phyloP scores from a whole-genome alignment of 495 filamentous ascomycete species.

The Tuber magnatum region DNA sequence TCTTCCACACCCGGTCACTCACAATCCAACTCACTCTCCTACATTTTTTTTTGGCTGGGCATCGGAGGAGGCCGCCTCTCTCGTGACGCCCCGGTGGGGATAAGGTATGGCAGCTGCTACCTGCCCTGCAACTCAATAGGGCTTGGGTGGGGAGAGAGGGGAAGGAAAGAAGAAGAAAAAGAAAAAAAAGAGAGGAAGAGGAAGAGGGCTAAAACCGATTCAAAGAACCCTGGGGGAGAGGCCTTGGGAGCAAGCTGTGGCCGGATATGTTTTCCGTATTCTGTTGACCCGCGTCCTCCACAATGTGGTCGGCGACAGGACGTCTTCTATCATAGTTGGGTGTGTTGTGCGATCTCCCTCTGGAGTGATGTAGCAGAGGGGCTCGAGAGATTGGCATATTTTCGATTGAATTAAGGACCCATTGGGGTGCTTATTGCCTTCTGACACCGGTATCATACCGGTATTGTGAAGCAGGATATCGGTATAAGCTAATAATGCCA shows the following conservation, averaged over 20 bases:
- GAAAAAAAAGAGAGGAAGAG: background rate
- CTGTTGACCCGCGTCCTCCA: conserved; percentile 27
- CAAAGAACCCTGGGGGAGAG: background rate
- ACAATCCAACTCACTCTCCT: conserved; percentile 4
- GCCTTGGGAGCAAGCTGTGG: conserved; percentile 10
- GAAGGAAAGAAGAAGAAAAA: background rate
- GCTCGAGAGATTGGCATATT: conserved; percentile 28
- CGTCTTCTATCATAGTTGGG: conserved; percentile 10
- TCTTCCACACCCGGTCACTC: background rate
- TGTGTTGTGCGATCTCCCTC: conserved; percentile 21
- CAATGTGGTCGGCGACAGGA: conserved; percentile 33
- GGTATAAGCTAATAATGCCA: background rate
- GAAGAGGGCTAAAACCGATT: conserved; percentile 1
- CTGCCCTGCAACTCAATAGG: conserved; percentile 8
- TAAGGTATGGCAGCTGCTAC: conserved; percentile 11
- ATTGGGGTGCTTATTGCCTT: background rate
- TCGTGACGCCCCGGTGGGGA: conserved; percentile 19
- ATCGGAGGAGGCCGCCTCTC: conserved; percentile 37
- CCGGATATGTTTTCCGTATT: conserved; percentile 38
- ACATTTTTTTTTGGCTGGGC: conserved; percentile 16
- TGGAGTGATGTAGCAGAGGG: conserved; percentile 31
- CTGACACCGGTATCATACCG: background rate
- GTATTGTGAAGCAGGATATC: background rate
- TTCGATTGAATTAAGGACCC: conserved; percentile 10
- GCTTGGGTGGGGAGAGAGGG: background rate